Evolutionary conservation across 495 filamentous ascomycete genomes (phyloP).

Genomic region (Penicillium parvum): DNA sequence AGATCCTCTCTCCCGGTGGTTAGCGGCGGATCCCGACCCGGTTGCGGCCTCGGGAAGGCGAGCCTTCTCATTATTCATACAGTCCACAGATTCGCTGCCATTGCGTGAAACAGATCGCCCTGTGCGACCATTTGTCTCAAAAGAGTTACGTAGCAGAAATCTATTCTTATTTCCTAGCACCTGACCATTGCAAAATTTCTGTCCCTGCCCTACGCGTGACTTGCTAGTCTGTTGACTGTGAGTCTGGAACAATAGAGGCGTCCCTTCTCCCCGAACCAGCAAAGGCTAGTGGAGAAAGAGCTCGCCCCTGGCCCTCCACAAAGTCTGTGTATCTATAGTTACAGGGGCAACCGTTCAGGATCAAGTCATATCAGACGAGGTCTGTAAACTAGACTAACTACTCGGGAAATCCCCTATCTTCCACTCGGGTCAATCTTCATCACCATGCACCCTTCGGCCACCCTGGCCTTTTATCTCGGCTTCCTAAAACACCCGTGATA

Average conservation of each 20-base stretch:
- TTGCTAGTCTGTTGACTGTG: constrained; percentile 14
- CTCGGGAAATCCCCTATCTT: constrained; percentile 1
- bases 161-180: constrained; percentile 6
- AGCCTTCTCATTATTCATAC: constrained; percentile 1
- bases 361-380: too few species aligned
- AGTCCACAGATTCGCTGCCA: too few species aligned
- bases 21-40: constrained; percentile 31
- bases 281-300: constrained; percentile 19
- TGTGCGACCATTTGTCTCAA: constrained; percentile 24
- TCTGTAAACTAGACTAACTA: too few species aligned
- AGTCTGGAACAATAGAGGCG: constrained; percentile 13
- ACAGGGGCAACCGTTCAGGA: not conserved
- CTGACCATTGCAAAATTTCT: constrained; percentile 16
- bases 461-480: constrained; percentile 1
- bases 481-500: constrained; percentile 28
- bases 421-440: constrained; percentile 19
- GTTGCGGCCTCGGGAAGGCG: constrained; percentile 18
- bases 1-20: constrained; percentile 23
- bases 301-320: constrained; percentile 13
- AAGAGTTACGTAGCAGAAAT: constrained; percentile 16
- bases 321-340: not conserved
- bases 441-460: constrained; percentile 3
- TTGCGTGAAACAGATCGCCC: constrained; percentile 2
- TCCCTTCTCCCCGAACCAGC: constrained; percentile 5
- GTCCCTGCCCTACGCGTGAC: constrained; percentile 20